Percentiles rank a stretch among this genome's conserved stretches.
Conservation (phyloP, 345 rosid genomes). For the Fremontodendron californicum region DNA sequence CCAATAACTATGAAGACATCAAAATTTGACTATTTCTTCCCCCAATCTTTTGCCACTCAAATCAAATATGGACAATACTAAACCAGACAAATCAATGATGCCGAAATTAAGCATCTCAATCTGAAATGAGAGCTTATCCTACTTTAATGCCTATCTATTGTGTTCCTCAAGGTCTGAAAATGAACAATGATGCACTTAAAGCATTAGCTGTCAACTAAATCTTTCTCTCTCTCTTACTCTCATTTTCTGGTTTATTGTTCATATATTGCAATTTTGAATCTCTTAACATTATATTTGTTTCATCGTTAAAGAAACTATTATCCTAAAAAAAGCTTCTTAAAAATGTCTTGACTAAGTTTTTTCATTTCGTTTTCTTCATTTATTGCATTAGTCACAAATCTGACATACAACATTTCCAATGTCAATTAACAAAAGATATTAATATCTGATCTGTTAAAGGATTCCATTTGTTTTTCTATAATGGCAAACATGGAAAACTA, state of each 20-base stretch:
- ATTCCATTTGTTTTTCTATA: background rate
- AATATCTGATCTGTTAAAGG: background rate
- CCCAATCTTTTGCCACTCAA: background rate
- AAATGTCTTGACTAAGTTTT: too few species aligned
- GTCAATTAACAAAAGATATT: background rate
- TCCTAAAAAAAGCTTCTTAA: too few species aligned
- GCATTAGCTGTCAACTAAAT: background rate
- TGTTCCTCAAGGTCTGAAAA: background rate
- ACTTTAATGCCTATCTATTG: background rate
- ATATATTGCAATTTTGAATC: too few species aligned
- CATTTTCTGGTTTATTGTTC: too few species aligned
- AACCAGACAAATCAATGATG: background rate
- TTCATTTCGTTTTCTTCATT: too few species aligned
- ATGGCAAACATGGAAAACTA: background rate
- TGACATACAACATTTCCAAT: background rate
- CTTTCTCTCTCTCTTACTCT: too few species aligned
- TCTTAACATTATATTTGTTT: too few species aligned
- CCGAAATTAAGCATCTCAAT: background rate
- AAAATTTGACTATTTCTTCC: background rate
- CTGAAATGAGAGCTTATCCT: background rate
- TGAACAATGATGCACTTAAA: background rate
- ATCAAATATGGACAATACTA: background rate
- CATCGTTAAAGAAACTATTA: too few species aligned
- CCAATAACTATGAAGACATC: background rate
- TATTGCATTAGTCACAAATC: too few species aligned